Base-by-base conservation (phyloP, 2,329 filamentous ascomycete genomes). In the Hypocreales sp. region DNA sequence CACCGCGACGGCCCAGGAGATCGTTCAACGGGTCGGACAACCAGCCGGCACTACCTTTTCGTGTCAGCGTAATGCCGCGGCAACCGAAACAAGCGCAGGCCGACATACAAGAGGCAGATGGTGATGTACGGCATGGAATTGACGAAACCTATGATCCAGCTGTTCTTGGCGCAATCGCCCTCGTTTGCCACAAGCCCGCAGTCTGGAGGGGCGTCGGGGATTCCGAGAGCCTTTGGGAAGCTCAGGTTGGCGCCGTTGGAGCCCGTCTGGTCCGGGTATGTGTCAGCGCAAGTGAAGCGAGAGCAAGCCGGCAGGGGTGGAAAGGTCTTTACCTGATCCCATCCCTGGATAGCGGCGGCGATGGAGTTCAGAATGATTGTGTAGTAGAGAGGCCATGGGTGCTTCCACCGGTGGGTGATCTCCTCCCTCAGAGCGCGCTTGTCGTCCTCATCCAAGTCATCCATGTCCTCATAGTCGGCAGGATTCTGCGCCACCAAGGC, bases 21-120 rank as follows among this genome's bases (percentile, higher is more conserved):
- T 65, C 51, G 39, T 79, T 79, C 9, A 70, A 38, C 1, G 72
- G 71, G 29, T 76, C 71, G 0, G 70, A 72, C 5, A 72, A 49
- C 71, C 70, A 75, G 31, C 64, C 61, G 14, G 65, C 67, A 38
- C 58, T 61, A n/a, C n/a, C n/a, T n/a, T n/a, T n/a, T n/a, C n/a
- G n/a, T n/a, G n/a, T n/a, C n/a, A n/a, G n/a, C n/a, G n/a, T n/a
- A n/a, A n/a, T n/a, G n/a, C n/a, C n/a, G n/a, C n/a, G n/a, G n/a
- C n/a, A n/a, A n/a, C n/a, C 20, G 29, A 26, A 8, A 14, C 7
- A 13, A 15, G n/a, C 15, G 9, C 16, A 16, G 15, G 11, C 23
- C 24, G 26, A 36, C 54, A 42, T 40, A 64, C 54, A 69, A 51
- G 1, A 56, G 19, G 14, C 36, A 48, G 21, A 55, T 55, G 10